phyloP scores from a whole-genome alignment of 805 yeast species.

The Metschnikowia kofuensis region DNA sequence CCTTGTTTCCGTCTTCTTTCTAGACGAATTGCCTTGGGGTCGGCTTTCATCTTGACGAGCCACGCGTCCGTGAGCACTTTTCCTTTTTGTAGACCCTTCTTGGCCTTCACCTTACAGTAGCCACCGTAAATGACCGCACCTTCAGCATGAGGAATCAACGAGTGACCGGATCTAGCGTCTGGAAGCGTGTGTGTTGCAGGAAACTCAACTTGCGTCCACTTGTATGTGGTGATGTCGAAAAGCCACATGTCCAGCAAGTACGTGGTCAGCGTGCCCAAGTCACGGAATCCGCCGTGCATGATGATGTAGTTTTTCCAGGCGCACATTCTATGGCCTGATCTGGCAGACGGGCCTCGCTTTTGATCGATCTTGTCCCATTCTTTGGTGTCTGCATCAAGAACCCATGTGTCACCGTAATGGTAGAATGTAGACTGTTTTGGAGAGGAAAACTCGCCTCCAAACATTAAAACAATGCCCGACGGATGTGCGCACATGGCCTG shows the following conservation, averaged over 20 bases:
- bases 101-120: slow-evolving; percentile 87
- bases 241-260: slow-evolving; percentile 88
- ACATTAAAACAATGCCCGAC: slow-evolving; percentile 77
- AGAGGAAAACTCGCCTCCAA: slow-evolving; percentile 96
- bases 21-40: slow-evolving; percentile 74
- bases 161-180: slow-evolving; percentile 92
- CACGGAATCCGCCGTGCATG: slow-evolving; percentile 90
- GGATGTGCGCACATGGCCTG: slow-evolving; percentile 95
- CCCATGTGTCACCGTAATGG: slow-evolving; percentile 96
- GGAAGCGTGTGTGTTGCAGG: slow-evolving; percentile 80
- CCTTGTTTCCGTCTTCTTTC: slow-evolving; percentile 90
- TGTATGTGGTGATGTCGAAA: slow-evolving; percentile 83
- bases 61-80: slow-evolving; percentile 84
- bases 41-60: slow-evolving; percentile 83
- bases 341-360: slow-evolving; percentile 72
- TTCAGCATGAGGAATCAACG: slow-evolving; percentile 71
- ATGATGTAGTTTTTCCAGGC: slow-evolving; percentile 89
- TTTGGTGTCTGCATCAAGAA: slow-evolving; percentile 74
- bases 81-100: slow-evolving; percentile 85
- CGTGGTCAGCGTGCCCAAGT: slow-evolving; percentile 78
- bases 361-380: slow-evolving; percentile 89
- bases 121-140: slow-evolving; percentile 93
- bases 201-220: slow-evolving; percentile 87
- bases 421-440: slow-evolving; percentile 95
- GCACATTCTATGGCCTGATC: slow-evolving; percentile 91